Conservation (phyloP, 2,329 filamentous ascomycete genomes). For the Penicillium psychrosexuale region DNA sequence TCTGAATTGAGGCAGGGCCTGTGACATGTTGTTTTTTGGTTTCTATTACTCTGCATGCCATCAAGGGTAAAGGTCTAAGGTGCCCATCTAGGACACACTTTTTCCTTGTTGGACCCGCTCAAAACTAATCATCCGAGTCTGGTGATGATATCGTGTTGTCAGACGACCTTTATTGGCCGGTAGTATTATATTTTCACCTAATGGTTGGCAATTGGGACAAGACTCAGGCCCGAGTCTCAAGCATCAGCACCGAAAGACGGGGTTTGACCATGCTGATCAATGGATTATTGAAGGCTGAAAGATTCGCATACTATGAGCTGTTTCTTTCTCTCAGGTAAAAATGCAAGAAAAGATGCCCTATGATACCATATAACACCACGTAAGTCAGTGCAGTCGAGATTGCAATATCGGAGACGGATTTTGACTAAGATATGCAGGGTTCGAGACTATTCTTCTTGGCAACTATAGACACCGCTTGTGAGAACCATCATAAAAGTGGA, state of each 20-base stretch:
- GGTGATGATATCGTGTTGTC: not conserved
- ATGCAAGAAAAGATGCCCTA: not conserved
- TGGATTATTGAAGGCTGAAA: not conserved
- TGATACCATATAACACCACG: not conserved
- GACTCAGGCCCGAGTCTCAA: not conserved
- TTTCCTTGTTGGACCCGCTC: not conserved
- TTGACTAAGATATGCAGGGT: not conserved
- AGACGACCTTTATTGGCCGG: not conserved
- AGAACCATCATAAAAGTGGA: not conserved
- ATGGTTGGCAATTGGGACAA: not conserved
- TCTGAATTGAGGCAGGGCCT: not conserved
- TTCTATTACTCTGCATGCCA: not conserved
- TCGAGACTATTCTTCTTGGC: not conserved
- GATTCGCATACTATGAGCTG: not conserved
- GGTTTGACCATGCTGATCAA: not conserved
- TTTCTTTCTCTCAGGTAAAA: not conserved
- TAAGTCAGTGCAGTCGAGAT: not conserved
- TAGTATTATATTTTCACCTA: not conserved
- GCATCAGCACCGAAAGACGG: not conserved
- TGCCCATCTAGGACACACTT: not conserved
- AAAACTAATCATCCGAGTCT: not conserved
- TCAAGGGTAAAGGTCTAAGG: not conserved
- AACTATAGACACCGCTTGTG: not conserved
- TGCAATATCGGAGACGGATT: not conserved
- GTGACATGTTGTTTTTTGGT: not conserved